Evolutionary conservation across 2,329 filamentous ascomycete species (phyloP).

Genomic region (Diaporthe vexans): DNA sequence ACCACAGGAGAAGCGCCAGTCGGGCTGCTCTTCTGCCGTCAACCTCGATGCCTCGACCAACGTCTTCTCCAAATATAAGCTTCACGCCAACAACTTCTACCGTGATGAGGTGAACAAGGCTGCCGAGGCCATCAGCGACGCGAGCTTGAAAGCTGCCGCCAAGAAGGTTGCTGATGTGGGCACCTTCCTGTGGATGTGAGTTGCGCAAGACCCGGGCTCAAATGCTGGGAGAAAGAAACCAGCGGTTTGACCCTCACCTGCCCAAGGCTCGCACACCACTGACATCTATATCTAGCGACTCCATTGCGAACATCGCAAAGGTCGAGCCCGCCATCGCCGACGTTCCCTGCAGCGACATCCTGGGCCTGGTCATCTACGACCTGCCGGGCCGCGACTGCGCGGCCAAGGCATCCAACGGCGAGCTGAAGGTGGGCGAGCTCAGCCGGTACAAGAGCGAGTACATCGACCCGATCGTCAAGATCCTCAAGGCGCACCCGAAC

Average conservation of each 20-base stretch:
- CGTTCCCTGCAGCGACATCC: conserved; percentile 55
- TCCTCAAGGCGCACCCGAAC: conserved; percentile 68
- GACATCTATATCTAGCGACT: conserved; percentile 47
- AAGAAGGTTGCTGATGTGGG: conserved; percentile 55
- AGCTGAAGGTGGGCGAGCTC: conserved; percentile 68
- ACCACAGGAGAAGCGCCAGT: conserved; percentile 48
- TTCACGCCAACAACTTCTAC: conserved; percentile 57
- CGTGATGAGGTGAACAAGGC: conserved; percentile 55
- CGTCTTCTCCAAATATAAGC: conserved; percentile 54
- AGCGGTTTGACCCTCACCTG: neutral
- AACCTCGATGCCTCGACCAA: conserved; percentile 56
- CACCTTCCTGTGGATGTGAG: conserved; percentile 57
- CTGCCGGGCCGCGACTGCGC: conserved; percentile 75
- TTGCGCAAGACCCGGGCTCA: neutral
- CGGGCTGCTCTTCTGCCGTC: conserved; percentile 53
- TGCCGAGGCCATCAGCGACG: conserved; percentile 48
- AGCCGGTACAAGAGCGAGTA: conserved; percentile 58
- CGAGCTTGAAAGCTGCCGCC: conserved; percentile 49
- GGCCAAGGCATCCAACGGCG: conserved; percentile 74
- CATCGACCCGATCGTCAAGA: conserved; percentile 62
- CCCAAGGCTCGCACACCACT: neutral
- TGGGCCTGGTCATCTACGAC: conserved; percentile 72
- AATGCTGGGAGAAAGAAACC: neutral
- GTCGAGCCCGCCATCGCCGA: conserved; percentile 54
- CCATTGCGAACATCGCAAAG: conserved; percentile 55